Conservation (phyloP, 345 rosid genomes). For the Eucalyptus tenuipes region DNA sequence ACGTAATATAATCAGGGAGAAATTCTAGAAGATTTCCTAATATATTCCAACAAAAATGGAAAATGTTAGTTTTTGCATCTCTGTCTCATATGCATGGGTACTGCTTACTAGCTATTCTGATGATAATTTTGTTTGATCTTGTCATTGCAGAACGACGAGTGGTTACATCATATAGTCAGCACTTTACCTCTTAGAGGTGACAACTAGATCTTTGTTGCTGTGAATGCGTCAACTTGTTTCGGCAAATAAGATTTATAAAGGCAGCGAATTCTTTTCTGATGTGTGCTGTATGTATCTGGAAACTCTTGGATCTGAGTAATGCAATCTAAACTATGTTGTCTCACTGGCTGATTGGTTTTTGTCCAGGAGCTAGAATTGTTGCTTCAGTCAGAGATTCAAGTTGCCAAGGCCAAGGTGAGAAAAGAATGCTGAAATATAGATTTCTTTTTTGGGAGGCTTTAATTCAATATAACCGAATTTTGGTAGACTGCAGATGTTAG, state of each 20-base stretch:
- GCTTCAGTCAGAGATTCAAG: not conserved
- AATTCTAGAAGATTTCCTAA: too few species aligned
- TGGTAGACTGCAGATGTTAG: not conserved
- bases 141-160: not conserved
- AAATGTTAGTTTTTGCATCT: not conserved
- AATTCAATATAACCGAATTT: not conserved
- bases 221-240: fast-evolving
- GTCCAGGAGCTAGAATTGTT: fast-evolving
- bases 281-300: too few species aligned
- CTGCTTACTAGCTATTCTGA: not conserved
- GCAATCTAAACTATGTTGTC: not conserved
- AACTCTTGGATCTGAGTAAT: fast-evolving
- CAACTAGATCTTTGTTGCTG: not conserved
- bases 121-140: not conserved
- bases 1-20: too few species aligned
- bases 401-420: not conserved
- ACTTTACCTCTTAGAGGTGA: not conserved
- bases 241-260: too few species aligned
- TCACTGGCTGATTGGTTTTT: not conserved
- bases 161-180: not conserved
- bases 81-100: not conserved
- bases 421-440: not conserved
- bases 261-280: too few species aligned
- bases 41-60: not conserved
- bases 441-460: not conserved